Evolutionary conservation across 164 flowering plant species (phyloP), one percentile per base, ranked within the genome.

Genomic region (Macadamia integrifolia): DNA sequence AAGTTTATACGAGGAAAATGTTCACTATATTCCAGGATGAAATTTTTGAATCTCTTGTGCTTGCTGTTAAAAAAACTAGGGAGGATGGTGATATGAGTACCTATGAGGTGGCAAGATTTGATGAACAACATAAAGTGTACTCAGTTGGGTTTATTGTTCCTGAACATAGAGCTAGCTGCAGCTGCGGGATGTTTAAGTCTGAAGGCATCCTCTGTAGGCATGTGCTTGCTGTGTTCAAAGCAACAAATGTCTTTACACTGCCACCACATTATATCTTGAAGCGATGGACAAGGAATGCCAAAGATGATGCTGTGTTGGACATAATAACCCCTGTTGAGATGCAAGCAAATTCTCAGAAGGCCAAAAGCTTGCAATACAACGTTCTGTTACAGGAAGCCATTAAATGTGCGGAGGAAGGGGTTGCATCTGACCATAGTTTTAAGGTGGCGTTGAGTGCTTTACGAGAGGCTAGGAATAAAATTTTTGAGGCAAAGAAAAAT

Each of bases 401-500:
- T 43, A 76, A 74, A 74, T 80, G 78, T 64, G 80, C 76, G 31
- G 80, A 80, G 53, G 82, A 80, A 72, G 78, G 82, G 62, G 66
- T 79, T 61, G 77, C 78, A 66, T 80, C 80, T 66, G 82, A 79
- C 68, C 80, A 76, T 67, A 72, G 75, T 67, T 72, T 79, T 53
- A 76, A 72, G 60, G 82, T 79, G 49, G 78, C 80, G 58, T 67
- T 79, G 14, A 57, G 60, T 64, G 77, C 76, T 65, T 72, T 79
- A 48, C 63, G 76, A 43, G 79, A 79, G 18, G 76, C 80, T 57
- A 76, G 80, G 69, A 61, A 44, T 13, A 76, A 76, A 74, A 74
- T 79, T 72, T 6, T 66, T 66, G 59, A 66, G 71, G 82, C 82
- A 10, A 79, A 79, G 77, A 79, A 69, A 68, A 76, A 74, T 71